These are phyloP conservation scores for Amanita jacksonii DNA, from an alignment of 768 basidiomycete genomes.

Conservation along the genomic window DNA sequence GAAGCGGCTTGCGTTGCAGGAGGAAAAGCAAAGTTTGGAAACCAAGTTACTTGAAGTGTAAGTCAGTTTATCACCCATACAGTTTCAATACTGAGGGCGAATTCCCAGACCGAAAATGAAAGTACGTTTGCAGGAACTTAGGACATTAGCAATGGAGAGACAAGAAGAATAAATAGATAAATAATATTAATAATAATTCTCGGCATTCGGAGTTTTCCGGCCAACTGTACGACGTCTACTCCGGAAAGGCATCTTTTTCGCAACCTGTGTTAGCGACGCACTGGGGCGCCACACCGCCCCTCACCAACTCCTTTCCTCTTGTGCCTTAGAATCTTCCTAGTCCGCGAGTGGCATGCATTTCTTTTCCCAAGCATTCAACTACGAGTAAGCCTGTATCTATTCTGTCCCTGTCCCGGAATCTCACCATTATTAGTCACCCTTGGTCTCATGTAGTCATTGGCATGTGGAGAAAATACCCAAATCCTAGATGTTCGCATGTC, in stretches of 20 bases:
- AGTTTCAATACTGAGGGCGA: not conserved
- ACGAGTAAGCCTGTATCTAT: conserved; percentile 54
- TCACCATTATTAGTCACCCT: conserved; percentile 49
- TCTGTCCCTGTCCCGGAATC: conserved; percentile 7
- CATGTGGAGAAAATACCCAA: conserved; percentile 96
- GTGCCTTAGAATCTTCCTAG: not conserved
- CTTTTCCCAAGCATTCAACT: conserved; percentile 76
- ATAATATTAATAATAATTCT: not conserved
- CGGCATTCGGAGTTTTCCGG: conserved; percentile 4
- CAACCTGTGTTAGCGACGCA: no score
- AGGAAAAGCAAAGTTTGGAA: conserved; percentile 88
- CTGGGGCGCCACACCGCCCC: no score
- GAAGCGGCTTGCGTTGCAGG: conserved; percentile 81
- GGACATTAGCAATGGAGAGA: conserved; percentile 19
- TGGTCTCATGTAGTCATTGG: conserved; percentile 89
- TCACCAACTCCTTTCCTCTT: not conserved
- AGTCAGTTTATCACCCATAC: conserved; percentile 22
- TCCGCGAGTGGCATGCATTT: conserved; percentile 56
- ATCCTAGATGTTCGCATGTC: conserved; percentile 85
- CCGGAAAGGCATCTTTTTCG: no score
- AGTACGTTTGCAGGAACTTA: conserved; percentile 62
- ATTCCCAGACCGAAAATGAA: conserved; percentile 67
- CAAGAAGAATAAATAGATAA: not conserved
- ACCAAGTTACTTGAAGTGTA: conserved; percentile 80
- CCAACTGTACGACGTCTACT: not conserved